These are phyloP conservation scores for Petunia secreta DNA, from an alignment of 257 asterid species.

Conservation along the genomic window DNA sequence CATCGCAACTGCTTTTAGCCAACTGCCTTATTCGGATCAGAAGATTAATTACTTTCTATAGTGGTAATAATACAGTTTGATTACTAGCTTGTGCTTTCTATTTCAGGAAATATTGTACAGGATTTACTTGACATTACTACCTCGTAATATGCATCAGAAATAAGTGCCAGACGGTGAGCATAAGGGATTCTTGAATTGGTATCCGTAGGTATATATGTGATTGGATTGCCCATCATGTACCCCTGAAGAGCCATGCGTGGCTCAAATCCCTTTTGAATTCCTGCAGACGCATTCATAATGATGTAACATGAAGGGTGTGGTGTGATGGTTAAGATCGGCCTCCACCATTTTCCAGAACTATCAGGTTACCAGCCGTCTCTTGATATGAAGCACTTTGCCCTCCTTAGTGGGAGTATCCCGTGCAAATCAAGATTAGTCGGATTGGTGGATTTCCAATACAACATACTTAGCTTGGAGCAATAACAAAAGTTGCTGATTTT, in stretches of 20 bases:
- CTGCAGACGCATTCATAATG: conserved; percentile 27
- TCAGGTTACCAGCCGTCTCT: too few species aligned
- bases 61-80: too few species aligned
- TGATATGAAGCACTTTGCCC: too few species aligned
- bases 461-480: too few species aligned
- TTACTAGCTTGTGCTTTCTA: too few species aligned
- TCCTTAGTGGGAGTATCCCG: too few species aligned
- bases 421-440: too few species aligned
- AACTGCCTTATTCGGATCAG: conserved; percentile 30
- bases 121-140: conserved; percentile 16
- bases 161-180: conserved; percentile 11
- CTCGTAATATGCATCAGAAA: conserved; percentile 51
- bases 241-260: conserved; percentile 52
- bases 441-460: too few species aligned
- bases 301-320: background rate
- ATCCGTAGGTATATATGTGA: conserved; percentile 16
- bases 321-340: background rate
- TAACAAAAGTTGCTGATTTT: too few species aligned
- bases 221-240: conserved; percentile 48
- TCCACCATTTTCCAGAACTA: too few species aligned
- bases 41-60: background rate
- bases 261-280: conserved; percentile 49
- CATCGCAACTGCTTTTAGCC: conserved; percentile 40
- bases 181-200: conserved; percentile 40
- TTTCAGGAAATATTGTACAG: too few species aligned